phyloP scores from a whole-genome alignment of 306 rosid species.

The Coriaria nepalensis region DNA sequence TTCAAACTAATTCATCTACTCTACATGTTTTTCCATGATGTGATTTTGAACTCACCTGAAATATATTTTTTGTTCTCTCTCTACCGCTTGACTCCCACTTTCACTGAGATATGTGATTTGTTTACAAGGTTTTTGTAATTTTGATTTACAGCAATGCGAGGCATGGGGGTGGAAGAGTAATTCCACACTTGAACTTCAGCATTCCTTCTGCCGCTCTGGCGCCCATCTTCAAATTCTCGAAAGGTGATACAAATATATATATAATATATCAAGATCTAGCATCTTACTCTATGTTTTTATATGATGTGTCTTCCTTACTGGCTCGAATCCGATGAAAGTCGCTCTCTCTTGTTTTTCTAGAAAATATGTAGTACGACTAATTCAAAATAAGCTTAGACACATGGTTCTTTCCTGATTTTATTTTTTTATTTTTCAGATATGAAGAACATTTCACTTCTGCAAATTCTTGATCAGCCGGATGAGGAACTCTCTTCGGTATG shows the following conservation, averaged over 20 bases:
- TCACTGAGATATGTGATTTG: constrained; percentile 1
- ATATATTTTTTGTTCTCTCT: no score
- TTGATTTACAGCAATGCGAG: constrained; percentile 57
- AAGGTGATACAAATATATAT: constrained; percentile 33
- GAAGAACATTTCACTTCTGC: constrained; percentile 45
- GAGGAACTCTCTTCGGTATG: constrained; percentile 60
- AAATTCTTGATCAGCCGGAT: constrained; percentile 50
- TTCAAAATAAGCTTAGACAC: no score
- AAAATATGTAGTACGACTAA: no score
- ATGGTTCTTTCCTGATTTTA: not conserved
- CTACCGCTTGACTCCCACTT: no score
- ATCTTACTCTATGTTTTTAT: no score
- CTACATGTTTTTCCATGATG: no score
- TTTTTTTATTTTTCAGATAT: constrained; percentile 33
- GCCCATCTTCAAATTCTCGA: constrained; percentile 54
- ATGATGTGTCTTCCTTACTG: not conserved
- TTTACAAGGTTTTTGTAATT: constrained; percentile 3
- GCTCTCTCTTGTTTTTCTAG: not conserved
- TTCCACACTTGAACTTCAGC: constrained; percentile 93
- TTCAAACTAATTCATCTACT: no score
- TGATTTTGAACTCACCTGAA: no score
- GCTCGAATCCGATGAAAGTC: not conserved
- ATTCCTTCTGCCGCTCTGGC: constrained; percentile 70
- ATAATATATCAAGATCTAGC: no score
- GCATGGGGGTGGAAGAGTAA: constrained; percentile 73